Base-by-base conservation (phyloP, 495 filamentous ascomycete genomes). In the Lentithecium fluviatile region DNA sequence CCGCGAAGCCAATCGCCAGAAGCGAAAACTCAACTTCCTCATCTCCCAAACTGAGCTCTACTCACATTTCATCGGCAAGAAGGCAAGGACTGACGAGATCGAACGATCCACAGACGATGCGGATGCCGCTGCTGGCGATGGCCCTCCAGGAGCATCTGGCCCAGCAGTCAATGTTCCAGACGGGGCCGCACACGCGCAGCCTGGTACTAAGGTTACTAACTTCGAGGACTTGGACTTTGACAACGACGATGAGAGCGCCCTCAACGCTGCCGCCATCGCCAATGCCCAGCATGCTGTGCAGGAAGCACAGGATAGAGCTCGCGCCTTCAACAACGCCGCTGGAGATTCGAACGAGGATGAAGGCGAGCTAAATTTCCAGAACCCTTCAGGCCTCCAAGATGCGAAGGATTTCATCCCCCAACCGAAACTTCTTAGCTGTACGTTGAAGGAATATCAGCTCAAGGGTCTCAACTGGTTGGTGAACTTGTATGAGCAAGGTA, bases 351-450 rank as follows among this genome's bases (percentile, higher is more conserved):
- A 84, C 49, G 76, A 88, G 66, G 86, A 89, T 60, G 88, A 96
- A 65, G 93, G 91, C 52, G 94, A 99, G 74, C 88, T 99, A 88
- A 97, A 97, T 76, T 99, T 99, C 83, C 94, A 99, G 77, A 97
- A 99, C 71, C 94, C 94, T 4, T 90, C 91, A 3, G 91, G 91
- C 68, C 81, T 99, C 74, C 91, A 91, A 61, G 90, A 90, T 68
- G 90, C 96, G 66, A 89, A 96, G 19, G 40, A 43, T 13, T 43
- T 43, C 68, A 88, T 99, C 61, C 85, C 90, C 53, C 94, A 99
- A 72, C 94, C 94, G 8, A 93, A 90, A 73, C 87, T 99, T 79
- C 84, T 99, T 68, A 90, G 87, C 64, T 90, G 90, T 56, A 87
- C 93, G 70, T 81, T 99, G 62, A 99, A 99, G 70, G 94, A 98